Percentiles rank a stretch among this genome's conserved stretches.
phyloP scores from a whole-genome alignment of 345 rosid species.

The Bruguiera parviflora region DNA sequence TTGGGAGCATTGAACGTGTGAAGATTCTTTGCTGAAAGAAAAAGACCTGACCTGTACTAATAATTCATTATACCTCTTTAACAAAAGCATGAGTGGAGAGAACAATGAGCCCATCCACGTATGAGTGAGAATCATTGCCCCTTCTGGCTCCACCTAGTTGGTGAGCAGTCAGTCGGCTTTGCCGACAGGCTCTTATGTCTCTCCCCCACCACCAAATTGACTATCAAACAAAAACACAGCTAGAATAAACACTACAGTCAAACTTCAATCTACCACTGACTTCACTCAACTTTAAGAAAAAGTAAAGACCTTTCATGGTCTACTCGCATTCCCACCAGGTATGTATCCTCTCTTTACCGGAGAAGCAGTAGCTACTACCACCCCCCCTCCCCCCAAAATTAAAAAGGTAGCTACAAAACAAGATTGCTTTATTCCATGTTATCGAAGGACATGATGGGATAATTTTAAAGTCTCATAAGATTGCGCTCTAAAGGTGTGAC shows the following conservation, averaged over 20 bases:
- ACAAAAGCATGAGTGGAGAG: slow-evolving; percentile 22
- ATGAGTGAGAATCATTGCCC: slow-evolving; percentile 19
- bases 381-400: too few relatives aligned
- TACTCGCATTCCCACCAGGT: too few relatives aligned
- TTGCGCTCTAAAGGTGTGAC: slow-evolving; percentile 6
- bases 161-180: slow-evolving; percentile 36
- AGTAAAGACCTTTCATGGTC: background rate
- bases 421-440: background rate
- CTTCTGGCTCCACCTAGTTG: slow-evolving; percentile 24
- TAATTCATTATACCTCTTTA: slow-evolving; percentile 30
- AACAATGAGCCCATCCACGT: slow-evolving; percentile 36
- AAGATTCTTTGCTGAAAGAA: slow-evolving; percentile 41
- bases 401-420: background rate
- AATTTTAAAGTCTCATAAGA: background rate
- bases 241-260: slow-evolving; percentile 3
- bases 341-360: too few relatives aligned
- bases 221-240: slow-evolving; percentile 18
- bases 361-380: background rate
- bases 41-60: slow-evolving; percentile 28
- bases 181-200: slow-evolving; percentile 31
- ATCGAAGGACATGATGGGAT: background rate
- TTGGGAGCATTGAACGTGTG: slow-evolving; percentile 33
- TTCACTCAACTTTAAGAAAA: background rate
- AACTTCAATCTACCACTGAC: background rate
- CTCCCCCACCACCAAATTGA: slow-evolving; percentile 25